A percentile compares a stretch with the other conserved stretches of the same genome.
These are phyloP conservation scores for Leccinum ochraceum DNA, from an alignment of 768 basidiomycete species.

Conservation along the genomic window DNA sequence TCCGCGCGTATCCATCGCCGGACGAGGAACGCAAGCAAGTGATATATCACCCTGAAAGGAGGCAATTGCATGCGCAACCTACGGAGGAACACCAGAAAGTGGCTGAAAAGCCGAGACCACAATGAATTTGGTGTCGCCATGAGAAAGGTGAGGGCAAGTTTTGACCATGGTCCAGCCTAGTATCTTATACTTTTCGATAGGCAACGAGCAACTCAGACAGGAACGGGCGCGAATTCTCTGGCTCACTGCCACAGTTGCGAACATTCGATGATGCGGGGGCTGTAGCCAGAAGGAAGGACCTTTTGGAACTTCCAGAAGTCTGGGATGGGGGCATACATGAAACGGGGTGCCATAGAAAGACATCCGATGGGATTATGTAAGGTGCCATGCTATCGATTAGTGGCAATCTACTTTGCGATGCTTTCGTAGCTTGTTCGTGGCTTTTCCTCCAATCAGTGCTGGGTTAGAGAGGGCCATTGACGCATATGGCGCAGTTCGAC, in stretches of 20 bases:
- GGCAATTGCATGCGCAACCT: background rate
- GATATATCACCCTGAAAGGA: background rate
- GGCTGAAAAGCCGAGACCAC: background rate
- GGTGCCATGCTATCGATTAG: too few relatives aligned
- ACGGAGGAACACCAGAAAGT: background rate
- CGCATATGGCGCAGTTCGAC: too few relatives aligned
- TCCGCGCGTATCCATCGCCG: conserved; percentile 1
- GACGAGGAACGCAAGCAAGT: background rate
- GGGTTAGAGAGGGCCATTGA: too few relatives aligned
- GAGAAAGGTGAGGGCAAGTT: background rate
- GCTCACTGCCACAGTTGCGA: too few relatives aligned
- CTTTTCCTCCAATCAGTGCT: too few relatives aligned
- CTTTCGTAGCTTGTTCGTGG: too few relatives aligned
- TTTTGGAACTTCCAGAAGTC: too few relatives aligned
- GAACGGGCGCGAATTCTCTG: too few relatives aligned
- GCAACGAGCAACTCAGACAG: background rate
- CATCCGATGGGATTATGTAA: too few relatives aligned
- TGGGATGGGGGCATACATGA: too few relatives aligned
- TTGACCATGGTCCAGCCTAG: background rate
- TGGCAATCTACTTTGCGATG: too few relatives aligned
- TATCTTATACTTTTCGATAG: background rate
- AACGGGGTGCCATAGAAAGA: too few relatives aligned
- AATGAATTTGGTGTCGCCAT: background rate
- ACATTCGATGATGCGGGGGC: background rate
- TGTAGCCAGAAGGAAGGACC: background rate